phyloP scores from a whole-genome alignment of 2,329 filamentous ascomycete species.

The Shiraia sp. region DNA sequence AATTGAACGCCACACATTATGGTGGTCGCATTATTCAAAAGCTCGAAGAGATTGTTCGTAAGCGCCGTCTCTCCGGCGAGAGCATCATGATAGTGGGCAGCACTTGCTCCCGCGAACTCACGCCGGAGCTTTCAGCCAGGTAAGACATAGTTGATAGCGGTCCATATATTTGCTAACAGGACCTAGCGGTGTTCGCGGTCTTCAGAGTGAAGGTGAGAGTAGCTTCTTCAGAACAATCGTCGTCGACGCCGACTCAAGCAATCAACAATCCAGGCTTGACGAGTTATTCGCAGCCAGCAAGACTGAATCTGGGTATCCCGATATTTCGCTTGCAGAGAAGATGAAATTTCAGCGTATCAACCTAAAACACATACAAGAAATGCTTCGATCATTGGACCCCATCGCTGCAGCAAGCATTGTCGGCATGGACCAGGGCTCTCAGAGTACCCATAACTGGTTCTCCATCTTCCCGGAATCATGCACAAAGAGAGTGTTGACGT shows the following conservation, averaged over 20 bases:
- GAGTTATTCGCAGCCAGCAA: slow-evolving; percentile 13
- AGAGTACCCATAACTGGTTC: slow-evolving; percentile 21
- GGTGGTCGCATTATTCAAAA: slow-evolving; percentile 71
- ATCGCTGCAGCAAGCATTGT: slow-evolving; percentile 25
- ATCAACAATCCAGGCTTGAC: slow-evolving; percentile 13
- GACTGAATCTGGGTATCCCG: slow-evolving; percentile 5
- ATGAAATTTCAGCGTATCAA: slow-evolving; percentile 57
- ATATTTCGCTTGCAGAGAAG: slow-evolving; percentile 19
- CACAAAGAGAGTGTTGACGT: slow-evolving; percentile 58
- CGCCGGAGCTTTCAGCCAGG: slow-evolving; percentile 47
- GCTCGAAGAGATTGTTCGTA: slow-evolving; percentile 72
- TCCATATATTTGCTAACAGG: slow-evolving; percentile 6
- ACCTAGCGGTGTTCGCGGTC: slow-evolving; percentile 45
- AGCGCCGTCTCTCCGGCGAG: slow-evolving; percentile 70
- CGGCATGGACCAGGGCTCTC: slow-evolving; percentile 22
- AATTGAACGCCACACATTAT: slow-evolving; percentile 70
- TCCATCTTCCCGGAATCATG: slow-evolving; percentile 33
- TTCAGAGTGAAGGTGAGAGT: slow-evolving; percentile 49
- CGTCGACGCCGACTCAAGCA: slow-evolving; percentile 24
- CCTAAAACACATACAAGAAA: slow-evolving; percentile 65
- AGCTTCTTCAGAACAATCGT: slow-evolving; percentile 42
- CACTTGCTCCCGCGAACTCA: slow-evolving; percentile 59
- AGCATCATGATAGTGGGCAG: slow-evolving; percentile 81
- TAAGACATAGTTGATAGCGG: slow-evolving; percentile 1
- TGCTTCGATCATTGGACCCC: slow-evolving; percentile 57